These are phyloP conservation scores for Miscanthus lutarioriparius DNA, from an alignment of 176 grass and related monocot species.

Conservation along the genomic window DNA sequence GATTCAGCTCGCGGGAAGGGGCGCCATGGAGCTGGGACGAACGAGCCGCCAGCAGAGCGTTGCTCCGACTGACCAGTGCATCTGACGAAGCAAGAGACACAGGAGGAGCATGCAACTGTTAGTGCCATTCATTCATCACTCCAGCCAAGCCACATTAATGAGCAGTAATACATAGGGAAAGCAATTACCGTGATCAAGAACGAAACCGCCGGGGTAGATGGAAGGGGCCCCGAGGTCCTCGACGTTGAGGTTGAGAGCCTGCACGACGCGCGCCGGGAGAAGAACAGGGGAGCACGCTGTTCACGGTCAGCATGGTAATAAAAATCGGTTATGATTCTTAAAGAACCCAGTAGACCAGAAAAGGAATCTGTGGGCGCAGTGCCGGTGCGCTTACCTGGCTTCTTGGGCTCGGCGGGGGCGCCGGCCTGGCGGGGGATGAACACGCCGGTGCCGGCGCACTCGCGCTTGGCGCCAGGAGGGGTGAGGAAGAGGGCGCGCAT, in stretches of 20 bases:
- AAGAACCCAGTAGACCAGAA: neutral
- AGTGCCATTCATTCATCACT: neutral
- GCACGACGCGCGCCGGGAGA: constrained; percentile 83
- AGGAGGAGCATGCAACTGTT: neutral
- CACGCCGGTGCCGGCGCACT: constrained; percentile 83
- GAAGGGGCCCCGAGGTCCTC: constrained; percentile 73
- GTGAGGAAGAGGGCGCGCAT: constrained; percentile 75
- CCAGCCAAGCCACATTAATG: neutral
- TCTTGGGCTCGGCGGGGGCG: constrained; percentile 48
- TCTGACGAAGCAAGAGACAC: constrained; percentile 20
- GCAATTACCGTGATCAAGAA: constrained; percentile 55
- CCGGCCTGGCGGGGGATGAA: constrained; percentile 76
- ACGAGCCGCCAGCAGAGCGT: constrained; percentile 36
- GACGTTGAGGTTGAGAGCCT: constrained; percentile 81
- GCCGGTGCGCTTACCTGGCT: constrained; percentile 38
- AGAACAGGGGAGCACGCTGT: constrained; percentile 78
- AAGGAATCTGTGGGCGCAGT: neutral
- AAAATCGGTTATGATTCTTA: neutral
- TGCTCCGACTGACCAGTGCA: constrained; percentile 61
- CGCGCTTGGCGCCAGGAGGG: constrained; percentile 51
- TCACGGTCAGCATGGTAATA: neutral
- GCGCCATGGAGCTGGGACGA: neutral
- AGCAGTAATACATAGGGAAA: fast-evolving
- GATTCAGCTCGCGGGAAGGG: constrained; percentile 33
- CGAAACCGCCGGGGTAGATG: constrained; percentile 54